These are phyloP conservation scores for Candida oleophila DNA, from an alignment of 805 yeast genomes.

Conservation along the genomic window DNA sequence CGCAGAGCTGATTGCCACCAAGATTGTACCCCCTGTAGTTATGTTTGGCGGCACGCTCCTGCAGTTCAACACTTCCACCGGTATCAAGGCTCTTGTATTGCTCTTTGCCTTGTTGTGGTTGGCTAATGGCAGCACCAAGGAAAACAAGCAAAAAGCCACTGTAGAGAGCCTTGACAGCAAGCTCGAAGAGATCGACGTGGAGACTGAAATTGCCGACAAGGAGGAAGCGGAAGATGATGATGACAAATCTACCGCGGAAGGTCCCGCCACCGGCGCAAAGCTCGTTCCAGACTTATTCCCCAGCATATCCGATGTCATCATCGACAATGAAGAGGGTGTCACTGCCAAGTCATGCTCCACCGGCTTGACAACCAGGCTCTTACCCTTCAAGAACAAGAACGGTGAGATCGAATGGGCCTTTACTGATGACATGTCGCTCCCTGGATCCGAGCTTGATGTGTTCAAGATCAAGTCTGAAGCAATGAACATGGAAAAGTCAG, in stretches of 20 bases:
- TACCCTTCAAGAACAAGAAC: slow-evolving; percentile 50
- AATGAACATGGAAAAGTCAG: slow-evolving; percentile 6
- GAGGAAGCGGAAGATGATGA: background rate
- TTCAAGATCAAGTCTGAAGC: slow-evolving; percentile 16
- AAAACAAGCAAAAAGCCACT: background rate
- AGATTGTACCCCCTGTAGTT: background rate
- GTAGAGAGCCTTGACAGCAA: background rate
- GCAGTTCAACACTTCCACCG: background rate
- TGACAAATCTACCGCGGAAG: background rate
- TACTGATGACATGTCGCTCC: slow-evolving; percentile 34
- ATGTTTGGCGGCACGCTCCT: slow-evolving; percentile 2
- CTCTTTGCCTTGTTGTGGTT: slow-evolving; percentile 4
- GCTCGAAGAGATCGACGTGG: background rate
- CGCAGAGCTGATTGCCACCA: background rate
- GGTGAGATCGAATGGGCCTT: slow-evolving; percentile 62
- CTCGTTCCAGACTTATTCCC: slow-evolving; percentile 10
- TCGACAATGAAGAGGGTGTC: slow-evolving; percentile 3
- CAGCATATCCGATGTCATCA: slow-evolving; percentile 5
- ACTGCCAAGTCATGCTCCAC: slow-evolving; percentile 43
- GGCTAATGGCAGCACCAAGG: background rate
- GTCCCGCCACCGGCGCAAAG: background rate
- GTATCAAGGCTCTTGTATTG: background rate
- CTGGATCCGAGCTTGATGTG: slow-evolving; percentile 27
- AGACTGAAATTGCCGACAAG: background rate
- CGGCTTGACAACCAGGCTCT: slow-evolving; percentile 44